Percentiles rank a stretch among this genome's conserved stretches.
These are phyloP conservation scores for Trichophyton simii DNA, from an alignment of 2,329 filamentous ascomycete genomes.

Conservation along the genomic window DNA sequence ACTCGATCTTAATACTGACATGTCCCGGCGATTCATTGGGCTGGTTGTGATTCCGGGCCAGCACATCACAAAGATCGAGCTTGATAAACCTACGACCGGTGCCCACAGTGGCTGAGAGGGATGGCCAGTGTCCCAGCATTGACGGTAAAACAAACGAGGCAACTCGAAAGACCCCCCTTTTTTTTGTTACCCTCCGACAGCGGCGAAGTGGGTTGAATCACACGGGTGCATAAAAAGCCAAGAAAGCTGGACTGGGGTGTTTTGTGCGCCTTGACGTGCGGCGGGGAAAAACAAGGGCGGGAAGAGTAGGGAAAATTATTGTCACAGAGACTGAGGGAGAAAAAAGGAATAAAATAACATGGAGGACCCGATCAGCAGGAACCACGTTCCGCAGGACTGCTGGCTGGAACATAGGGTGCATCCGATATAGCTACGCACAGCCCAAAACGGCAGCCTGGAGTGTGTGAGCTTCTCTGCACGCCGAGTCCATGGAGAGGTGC, in stretches of 20 bases:
- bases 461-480: neutral
- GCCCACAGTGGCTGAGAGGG: neutral
- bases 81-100: slow-evolving; percentile 43
- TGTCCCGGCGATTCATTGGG: slow-evolving; percentile 77
- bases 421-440: neutral
- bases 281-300: neutral
- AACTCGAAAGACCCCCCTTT: too few relatives aligned
- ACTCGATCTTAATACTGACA: slow-evolving; percentile 46
- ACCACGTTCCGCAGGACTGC: neutral
- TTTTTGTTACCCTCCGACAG: neutral
- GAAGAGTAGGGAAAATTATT: neutral
- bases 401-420: neutral
- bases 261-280: neutral
- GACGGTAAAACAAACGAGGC: neutral
- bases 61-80: slow-evolving; percentile 75
- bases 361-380: slow-evolving; percentile 3
- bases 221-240: neutral
- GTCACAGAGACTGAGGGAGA: neutral
- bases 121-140: neutral
- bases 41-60: slow-evolving; percentile 79
- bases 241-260: neutral
- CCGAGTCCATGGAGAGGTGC: neutral
- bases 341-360: neutral
- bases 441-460: neutral
- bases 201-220: neutral